These are phyloP conservation scores for Pestalotiopsis sp. DNA, from an alignment of 2,329 filamentous ascomycete species.

Conservation along the genomic window DNA sequence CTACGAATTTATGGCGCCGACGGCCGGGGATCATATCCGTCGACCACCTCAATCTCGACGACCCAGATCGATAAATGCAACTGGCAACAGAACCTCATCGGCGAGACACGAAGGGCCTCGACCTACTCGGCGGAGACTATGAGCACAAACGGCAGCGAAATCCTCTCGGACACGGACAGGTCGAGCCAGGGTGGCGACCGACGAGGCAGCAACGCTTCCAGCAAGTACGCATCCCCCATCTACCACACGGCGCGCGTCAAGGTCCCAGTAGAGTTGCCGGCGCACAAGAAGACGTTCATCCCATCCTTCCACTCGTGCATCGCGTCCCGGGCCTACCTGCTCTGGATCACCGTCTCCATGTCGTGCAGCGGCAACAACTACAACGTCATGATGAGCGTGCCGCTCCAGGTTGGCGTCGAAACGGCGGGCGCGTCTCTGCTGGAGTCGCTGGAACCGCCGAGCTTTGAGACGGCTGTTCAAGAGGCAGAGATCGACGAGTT, in stretches of 20 bases:
- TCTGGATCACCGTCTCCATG: conserved; percentile 47
- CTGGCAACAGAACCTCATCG: conserved; percentile 44
- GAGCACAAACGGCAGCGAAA: conserved; percentile 32
- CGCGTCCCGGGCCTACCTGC: conserved; percentile 55
- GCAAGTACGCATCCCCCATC: conserved; percentile 30
- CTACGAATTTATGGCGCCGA: conserved; percentile 38
- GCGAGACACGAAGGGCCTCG: conserved; percentile 49
- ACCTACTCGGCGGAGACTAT: conserved; percentile 42
- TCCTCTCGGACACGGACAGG: conserved; percentile 37
- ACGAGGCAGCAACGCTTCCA: conserved; percentile 13
- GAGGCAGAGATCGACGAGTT: conserved; percentile 47
- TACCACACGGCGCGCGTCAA: conserved; percentile 45
- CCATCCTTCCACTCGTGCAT: conserved; percentile 64
- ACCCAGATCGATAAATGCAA: conserved; percentile 34
- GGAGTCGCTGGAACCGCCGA: conserved; percentile 41
- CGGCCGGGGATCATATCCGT: conserved; percentile 49
- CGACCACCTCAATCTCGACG: conserved; percentile 43
- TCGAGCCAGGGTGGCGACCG: conserved; percentile 9
- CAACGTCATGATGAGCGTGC: conserved; percentile 47
- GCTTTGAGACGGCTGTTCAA: conserved; percentile 52
- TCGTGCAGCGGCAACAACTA: conserved; percentile 43
- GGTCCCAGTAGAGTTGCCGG: conserved; percentile 52
- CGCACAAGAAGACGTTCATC: conserved; percentile 50
- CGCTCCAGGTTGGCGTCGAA: conserved; percentile 54
- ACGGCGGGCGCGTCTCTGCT: conserved; percentile 19